Percentiles rank a stretch among this genome's conserved stretches.
phyloP scores from a whole-genome alignment of 352 stramenopile genomes.

The Pythium volutum region DNA sequence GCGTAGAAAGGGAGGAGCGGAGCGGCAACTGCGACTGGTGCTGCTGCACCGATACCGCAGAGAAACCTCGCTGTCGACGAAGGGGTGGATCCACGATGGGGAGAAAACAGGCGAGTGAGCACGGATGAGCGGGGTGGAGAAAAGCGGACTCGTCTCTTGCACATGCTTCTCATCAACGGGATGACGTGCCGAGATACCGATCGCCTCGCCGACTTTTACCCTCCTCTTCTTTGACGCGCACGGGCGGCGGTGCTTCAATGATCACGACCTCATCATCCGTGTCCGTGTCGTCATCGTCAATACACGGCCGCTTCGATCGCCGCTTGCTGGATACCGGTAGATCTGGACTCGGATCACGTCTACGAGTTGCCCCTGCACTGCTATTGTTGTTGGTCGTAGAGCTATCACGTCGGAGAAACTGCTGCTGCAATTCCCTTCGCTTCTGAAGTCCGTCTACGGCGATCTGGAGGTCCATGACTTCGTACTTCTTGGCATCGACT shows the following conservation, averaged over 20 bases:
- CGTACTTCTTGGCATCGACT: conserved; percentile 52
- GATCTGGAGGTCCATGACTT: conserved; percentile 66
- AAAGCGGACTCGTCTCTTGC: too few relatives aligned
- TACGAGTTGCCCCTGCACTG: background rate
- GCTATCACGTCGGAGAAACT: conserved; percentile 30
- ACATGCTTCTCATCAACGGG: background rate
- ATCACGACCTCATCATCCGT: conserved; percentile 64
- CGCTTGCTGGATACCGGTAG: conserved; percentile 17
- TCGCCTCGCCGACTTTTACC: too few relatives aligned
- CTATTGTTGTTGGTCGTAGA: background rate
- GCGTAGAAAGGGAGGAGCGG: too few relatives aligned
- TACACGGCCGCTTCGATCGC: conserved; percentile 50
- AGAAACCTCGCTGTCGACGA: too few relatives aligned
- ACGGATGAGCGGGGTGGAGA: too few relatives aligned
- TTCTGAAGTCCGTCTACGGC: conserved; percentile 57
- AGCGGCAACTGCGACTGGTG: too few relatives aligned
- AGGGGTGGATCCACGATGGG: too few relatives aligned
- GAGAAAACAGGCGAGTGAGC: too few relatives aligned
- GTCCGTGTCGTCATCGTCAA: conserved; percentile 66
- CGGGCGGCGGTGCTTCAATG: conserved; percentile 28
- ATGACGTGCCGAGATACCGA: background rate
- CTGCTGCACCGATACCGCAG: too few relatives aligned
- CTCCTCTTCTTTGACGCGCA: conserved; percentile 17
- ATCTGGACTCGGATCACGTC: conserved; percentile 15
- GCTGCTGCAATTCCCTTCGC: conserved; percentile 40